Percentiles rank a stretch among this genome's conserved stretches.
Conservation (phyloP, 148 eudicot species). For the Amaranthus hypochondriacus region DNA sequence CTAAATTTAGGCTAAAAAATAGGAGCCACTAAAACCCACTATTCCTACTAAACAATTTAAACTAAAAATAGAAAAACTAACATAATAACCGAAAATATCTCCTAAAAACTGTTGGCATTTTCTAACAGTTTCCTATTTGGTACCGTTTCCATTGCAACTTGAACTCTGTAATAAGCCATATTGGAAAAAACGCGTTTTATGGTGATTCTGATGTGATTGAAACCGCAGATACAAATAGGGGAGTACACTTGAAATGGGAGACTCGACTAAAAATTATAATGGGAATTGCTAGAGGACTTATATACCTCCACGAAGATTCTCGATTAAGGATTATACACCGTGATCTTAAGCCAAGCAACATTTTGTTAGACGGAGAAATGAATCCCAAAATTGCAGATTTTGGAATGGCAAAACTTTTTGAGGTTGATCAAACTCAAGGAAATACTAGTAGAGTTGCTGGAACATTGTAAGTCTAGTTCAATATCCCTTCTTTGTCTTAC, state of each 20-base stretch:
- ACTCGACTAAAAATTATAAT: slow-evolving; percentile 38
- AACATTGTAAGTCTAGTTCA: slow-evolving; percentile 34
- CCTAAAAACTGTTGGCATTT: no score
- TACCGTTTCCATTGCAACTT: not conserved
- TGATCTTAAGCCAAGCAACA: slow-evolving; percentile 48
- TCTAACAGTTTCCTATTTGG: slow-evolving; percentile 9
- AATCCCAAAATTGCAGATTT: slow-evolving; percentile 54
- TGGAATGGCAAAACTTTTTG: slow-evolving; percentile 49
- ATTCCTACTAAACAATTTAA: no score
- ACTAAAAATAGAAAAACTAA: no score
- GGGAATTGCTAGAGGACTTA: slow-evolving; percentile 46
- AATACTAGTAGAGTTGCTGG: slow-evolving; percentile 40
- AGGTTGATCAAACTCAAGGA: slow-evolving; percentile 37
- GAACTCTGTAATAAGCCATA: not conserved
- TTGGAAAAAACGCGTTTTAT: no score
- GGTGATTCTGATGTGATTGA: no score
- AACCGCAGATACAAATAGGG: no score
- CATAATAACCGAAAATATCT: no score
- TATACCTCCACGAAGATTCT: slow-evolving; percentile 56
- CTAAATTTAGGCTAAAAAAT: no score
- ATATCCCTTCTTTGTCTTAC: not conserved
- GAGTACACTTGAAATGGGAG: slow-evolving; percentile 32
- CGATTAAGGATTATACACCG: slow-evolving; percentile 44
- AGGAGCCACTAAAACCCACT: no score
- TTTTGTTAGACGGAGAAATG: slow-evolving; percentile 43